A percentile compares a stretch with the other conserved stretches of the same genome.
phyloP scores from a whole-genome alignment of 768 basidiomycete genomes.

The Boletus pseudo-olivaceus region DNA sequence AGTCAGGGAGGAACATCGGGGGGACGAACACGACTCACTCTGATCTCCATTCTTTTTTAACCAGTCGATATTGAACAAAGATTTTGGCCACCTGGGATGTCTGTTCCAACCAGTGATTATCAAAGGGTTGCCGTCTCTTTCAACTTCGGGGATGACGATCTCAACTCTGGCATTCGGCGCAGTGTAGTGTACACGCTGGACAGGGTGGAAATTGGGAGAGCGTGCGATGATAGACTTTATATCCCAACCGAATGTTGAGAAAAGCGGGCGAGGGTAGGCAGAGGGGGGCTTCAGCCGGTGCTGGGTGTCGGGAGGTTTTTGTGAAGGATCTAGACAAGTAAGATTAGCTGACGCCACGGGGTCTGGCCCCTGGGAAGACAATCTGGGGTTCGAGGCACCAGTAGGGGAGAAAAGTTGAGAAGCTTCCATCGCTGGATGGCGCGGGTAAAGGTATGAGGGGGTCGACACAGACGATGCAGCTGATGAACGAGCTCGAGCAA shows the following conservation, averaged over 20 bases:
- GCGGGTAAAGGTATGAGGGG: background rate
- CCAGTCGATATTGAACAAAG: conserved; percentile 56
- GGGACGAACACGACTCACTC: conserved; percentile 13
- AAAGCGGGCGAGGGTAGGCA: conserved; percentile 6
- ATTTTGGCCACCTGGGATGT: conserved; percentile 49
- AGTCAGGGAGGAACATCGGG: conserved; percentile 5
- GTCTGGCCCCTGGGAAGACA: conserved; percentile 10
- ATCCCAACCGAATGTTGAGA: conserved; percentile 52
- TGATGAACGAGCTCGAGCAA: background rate
- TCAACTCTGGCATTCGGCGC: conserved; percentile 28
- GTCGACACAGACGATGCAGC: background rate
- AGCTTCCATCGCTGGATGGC: background rate
- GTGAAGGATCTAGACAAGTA: background rate
- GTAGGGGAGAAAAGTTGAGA: background rate
- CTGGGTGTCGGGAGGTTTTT: background rate
- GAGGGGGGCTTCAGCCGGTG: background rate
- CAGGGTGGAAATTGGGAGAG: conserved; percentile 40
- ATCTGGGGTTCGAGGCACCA: background rate
- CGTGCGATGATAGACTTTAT: conserved; percentile 37
- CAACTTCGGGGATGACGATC: conserved; percentile 41
- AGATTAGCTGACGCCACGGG: background rate
- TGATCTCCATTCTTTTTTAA: conserved; percentile 37
- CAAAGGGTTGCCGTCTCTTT: conserved; percentile 53
- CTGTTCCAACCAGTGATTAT: conserved; percentile 62
- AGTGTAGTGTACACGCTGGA: conserved; percentile 36